Evolutionary conservation across 805 yeast genomes (phyloP), one percentile per base, ranked within the genome.

Genomic region (Citeromyces nyonsensis): DNA sequence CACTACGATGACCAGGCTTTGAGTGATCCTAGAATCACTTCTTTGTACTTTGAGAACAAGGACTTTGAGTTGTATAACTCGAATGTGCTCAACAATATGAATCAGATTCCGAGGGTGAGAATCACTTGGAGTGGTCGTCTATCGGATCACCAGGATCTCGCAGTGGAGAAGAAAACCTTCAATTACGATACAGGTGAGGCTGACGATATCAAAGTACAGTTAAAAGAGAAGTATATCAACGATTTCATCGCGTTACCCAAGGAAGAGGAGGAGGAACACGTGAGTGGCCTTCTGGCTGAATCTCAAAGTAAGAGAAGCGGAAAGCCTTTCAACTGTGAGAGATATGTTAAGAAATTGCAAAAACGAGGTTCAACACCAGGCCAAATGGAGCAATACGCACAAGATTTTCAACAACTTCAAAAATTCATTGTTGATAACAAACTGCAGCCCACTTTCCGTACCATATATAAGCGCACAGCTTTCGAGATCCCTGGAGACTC

Each of bases 401-500:
- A n/a, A n/a, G n/a, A n/a, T n/a, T n/a, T n/a, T n/a, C n/a, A n/a
- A n/a, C n/a, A n/a, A n/a, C n/a, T n/a, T n/a, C n/a, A n/a, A n/a
- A n/a, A n/a, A n/a, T n/a, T n/a, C n/a, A 79, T 84, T 39, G 56
- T 91, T 43, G 81, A 81, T 50, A 77, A 77, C 51, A 78, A 76
- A 53, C 63, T 81, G 53, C 71, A 96, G 49, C 99, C 99, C 1
- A 95, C 85, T 29, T 81, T 84, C 59, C 73, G 99, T 56, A 82
- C 96, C 1, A 91, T 91, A 54, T 91, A 91, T 59, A 85, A 86
- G 57, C 80, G 99, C 65, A 91, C 98, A 25, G 98, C 98, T 2
- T 91, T 91, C 70, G 98, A 91, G 62, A 69, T 91, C 36, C 98
- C 99, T 5, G 99, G 99, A 37, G 99, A 91, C 56, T 98, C 99